A percentile compares a stretch with the other conserved stretches of the same genome.
These are phyloP conservation scores for Selenicereus undatus DNA, from an alignment of 148 eudicot genomes.

Conservation along the genomic window DNA sequence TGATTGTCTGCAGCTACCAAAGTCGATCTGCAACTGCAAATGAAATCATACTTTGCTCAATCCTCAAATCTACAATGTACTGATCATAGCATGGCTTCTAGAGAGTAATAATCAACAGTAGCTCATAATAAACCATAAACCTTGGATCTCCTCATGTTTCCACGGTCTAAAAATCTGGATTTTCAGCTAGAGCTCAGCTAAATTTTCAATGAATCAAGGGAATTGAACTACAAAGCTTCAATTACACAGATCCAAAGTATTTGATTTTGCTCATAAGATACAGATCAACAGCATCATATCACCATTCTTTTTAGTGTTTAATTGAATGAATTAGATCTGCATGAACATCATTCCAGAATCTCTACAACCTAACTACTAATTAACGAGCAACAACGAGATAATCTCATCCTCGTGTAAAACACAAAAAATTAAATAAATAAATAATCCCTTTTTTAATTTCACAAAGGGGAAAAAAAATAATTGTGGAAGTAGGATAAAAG, in stretches of 20 bases:
- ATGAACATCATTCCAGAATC: neutral
- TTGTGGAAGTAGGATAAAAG: neutral
- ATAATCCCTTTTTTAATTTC: no score
- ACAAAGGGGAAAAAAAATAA: neutral
- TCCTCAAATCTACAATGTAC: neutral
- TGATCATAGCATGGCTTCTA: neutral
- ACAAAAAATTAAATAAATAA: no score
- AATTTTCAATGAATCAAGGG: no score
- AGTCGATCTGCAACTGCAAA: constrained; percentile 2
- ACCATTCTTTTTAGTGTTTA: neutral
- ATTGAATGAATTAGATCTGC: constrained; percentile 17
- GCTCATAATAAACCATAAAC: neutral
- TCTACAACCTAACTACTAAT: no score
- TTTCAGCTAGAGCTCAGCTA: neutral
- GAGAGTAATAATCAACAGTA: neutral
- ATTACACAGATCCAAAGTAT: neutral
- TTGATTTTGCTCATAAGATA: neutral
- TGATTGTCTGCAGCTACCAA: constrained; percentile 11
- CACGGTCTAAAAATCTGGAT: neutral
- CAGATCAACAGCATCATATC: neutral
- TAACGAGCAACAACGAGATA: neutral
- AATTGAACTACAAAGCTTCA: neutral
- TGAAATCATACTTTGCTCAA: neutral
- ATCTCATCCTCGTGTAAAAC: neutral
- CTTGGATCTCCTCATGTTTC: neutral